phyloP scores from a whole-genome alignment of 768 basidiomycete species.

The Russula dissimulans region DNA sequence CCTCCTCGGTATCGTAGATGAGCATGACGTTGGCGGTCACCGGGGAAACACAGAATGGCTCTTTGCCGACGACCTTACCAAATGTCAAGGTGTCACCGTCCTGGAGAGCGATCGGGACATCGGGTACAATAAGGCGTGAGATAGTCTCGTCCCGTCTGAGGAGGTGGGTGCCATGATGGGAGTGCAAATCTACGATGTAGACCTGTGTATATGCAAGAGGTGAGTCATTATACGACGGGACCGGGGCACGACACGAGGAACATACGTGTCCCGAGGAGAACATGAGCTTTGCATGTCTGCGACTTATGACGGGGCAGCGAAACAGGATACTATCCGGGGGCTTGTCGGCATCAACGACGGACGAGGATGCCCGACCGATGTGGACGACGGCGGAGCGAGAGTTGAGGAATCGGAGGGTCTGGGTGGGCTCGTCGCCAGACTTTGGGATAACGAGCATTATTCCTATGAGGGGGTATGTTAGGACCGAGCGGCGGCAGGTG shows the following conservation, averaged over 20 bases:
- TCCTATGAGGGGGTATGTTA: conserved; percentile 32
- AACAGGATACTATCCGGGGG: conserved; percentile 50
- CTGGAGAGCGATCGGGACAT: conserved; percentile 45
- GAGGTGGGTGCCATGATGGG: conserved; percentile 72
- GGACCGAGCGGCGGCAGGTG: neutral
- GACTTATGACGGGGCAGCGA: conserved; percentile 69
- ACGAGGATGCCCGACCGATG: conserved; percentile 59
- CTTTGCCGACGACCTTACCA: conserved; percentile 64
- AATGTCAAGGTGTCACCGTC: conserved; percentile 71
- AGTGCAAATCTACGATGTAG: conserved; percentile 59
- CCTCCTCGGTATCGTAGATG: conserved; percentile 27
- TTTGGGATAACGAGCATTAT: conserved; percentile 51
- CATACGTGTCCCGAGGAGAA: conserved; percentile 65
- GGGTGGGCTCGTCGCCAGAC: conserved; percentile 36
- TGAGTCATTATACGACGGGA: conserved; percentile 1
- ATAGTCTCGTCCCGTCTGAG: conserved; percentile 41
- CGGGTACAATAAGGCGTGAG: conserved; percentile 42
- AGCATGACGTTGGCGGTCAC: conserved; percentile 54
- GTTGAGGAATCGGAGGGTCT: conserved; percentile 45
- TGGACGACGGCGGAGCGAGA: conserved; percentile 41
- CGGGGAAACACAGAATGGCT: conserved; percentile 51
- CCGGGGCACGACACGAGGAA: neutral
- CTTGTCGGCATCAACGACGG: conserved; percentile 33
- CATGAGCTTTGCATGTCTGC: conserved; percentile 67
- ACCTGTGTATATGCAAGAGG: conserved; percentile 35